Conservation (phyloP, 169 alveolate genomes). For the Cryptosporidium ubiquitum region DNA sequence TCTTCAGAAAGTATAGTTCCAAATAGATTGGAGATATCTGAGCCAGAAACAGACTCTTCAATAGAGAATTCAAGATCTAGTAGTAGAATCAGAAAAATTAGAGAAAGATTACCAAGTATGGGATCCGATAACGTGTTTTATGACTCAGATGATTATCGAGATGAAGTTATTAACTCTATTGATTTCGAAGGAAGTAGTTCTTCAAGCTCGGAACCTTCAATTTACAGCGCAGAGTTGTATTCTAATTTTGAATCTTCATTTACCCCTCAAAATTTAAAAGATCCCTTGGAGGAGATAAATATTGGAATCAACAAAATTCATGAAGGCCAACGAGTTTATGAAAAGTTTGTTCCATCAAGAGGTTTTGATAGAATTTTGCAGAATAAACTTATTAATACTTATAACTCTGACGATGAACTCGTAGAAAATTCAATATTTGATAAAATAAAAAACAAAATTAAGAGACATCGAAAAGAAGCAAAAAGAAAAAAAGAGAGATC, state of each 20-base stretch:
- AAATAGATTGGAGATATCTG: not conserved
- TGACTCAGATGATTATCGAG: not conserved
- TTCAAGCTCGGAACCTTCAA: too few relatives aligned
- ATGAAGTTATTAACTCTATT: too few relatives aligned
- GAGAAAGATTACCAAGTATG: not conserved
- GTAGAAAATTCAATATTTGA: not conserved
- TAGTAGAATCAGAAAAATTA: too few relatives aligned
- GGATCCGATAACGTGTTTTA: not conserved
- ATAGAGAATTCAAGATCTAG: not conserved
- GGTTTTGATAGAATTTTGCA: not conserved
- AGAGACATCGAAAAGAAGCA: not conserved
- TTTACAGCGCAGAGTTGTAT: not conserved
- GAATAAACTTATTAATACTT: slow-evolving; percentile 10
- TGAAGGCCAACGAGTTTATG: not conserved
- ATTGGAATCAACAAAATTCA: not conserved
- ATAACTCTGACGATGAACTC: not conserved
- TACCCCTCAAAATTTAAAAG: not conserved
- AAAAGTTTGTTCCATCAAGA: not conserved
- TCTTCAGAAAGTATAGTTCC: not conserved
- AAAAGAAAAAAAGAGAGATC: slow-evolving; percentile 9
- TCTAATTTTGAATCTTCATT: not conserved
- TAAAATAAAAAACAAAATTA: not conserved
- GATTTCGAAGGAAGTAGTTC: not conserved
- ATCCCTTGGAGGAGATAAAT: not conserved
- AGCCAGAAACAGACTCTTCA: not conserved